Conservation (phyloP, 179 eudicot genomes). For the Corrigiola litoralis region DNA sequence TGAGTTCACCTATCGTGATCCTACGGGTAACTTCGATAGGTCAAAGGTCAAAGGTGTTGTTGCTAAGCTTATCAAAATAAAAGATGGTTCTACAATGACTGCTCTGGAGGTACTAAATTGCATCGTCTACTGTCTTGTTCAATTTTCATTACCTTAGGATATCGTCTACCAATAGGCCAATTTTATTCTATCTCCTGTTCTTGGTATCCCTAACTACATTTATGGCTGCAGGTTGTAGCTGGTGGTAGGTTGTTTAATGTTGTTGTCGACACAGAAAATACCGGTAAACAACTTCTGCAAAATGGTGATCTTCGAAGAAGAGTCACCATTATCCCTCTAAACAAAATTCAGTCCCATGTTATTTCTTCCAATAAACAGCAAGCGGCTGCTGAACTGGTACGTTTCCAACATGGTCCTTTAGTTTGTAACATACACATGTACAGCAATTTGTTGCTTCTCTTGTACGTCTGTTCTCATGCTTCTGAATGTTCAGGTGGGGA, state of each 20-base stretch:
- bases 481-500: constrained; percentile 60
- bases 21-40: constrained; percentile 72
- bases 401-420: constrained; percentile 7
- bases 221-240: constrained; percentile 74
- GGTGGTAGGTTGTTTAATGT: constrained; percentile 88
- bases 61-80: constrained; percentile 92
- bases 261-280: constrained; percentile 84
- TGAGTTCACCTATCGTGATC: constrained; percentile 76
- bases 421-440: not conserved
- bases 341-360: constrained; percentile 78
- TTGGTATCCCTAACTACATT: not conserved
- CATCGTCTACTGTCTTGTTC: not conserved
- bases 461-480: not conserved
- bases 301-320: constrained; percentile 82
- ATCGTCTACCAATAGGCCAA: not conserved
- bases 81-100: constrained; percentile 80
- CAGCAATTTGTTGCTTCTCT: not conserved
- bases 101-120: constrained; percentile 78
- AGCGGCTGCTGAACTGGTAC: constrained; percentile 70
- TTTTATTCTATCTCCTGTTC: not conserved
- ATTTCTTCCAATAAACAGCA: constrained; percentile 55
- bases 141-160: not conserved
- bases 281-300: constrained; percentile 85
- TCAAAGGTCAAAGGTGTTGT: constrained; percentile 94
- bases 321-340: constrained; percentile 85